Evolutionary conservation across 306 rosid species (phyloP), one percentile per base, ranked within the genome.

Genomic region (Lotus japonicus): DNA sequence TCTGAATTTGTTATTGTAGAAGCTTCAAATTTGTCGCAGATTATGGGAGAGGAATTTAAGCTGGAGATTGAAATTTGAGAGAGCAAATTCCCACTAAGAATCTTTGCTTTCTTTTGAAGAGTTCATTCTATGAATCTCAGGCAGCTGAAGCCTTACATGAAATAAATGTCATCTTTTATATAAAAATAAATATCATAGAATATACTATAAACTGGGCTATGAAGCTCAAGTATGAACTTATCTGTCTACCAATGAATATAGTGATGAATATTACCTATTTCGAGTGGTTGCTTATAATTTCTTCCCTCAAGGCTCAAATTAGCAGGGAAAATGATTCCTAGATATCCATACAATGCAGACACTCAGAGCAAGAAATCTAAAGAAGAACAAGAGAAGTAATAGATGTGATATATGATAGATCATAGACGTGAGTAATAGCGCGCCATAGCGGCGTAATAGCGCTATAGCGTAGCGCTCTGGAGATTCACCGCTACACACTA

Each of bases 21-120:
- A 80, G 58, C 77, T 66, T 64, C 88, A 31, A 65, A 73, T 4
- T 43, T 92, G 63, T 68, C 85, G 4, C 70, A 79, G 41, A 89
- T 79, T 65, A 88, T 92, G 11, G 89, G 95, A 23, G 64, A 79
- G 78, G 86, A 84, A 65, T 89, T 92, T 74, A 65, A 66, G 82
- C 41, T 92, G 55, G 85, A 76, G 46, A 23, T 73, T 17, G 23
- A 60, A 64, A 56, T 73, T 67, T 66, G 74, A 66, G 14, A 63
- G 19, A 15, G 50, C 49, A 15, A 17, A 46, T 66, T 48, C 75
- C 9, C 1, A 21, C 23, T 1, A 9, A 54, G 72, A 56, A 33
- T 10, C 7, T 53, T 58, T 54, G 59, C 11, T 52, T 51, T 35
- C 14, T 45, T 74, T 6, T 90, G 84, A 31, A 82, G 80, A 26